These are phyloP conservation scores for Penicillium brevicompactum DNA, from an alignment of 2,329 filamentous ascomycete genomes.

Conservation along the genomic window DNA sequence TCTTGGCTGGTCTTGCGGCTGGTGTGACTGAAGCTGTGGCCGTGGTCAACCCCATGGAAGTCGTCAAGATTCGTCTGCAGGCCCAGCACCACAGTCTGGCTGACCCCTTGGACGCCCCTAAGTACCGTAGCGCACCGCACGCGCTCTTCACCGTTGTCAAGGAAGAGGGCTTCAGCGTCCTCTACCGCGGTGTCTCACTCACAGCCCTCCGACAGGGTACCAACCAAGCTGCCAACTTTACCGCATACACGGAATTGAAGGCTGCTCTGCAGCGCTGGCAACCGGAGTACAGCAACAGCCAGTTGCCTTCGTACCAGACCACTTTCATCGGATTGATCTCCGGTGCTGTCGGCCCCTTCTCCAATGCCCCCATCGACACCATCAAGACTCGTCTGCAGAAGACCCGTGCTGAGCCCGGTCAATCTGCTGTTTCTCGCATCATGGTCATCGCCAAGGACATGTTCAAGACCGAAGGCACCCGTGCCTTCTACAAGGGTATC, in stretches of 20 bases:
- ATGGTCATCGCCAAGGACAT: conserved; percentile 75
- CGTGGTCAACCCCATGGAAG: conserved; percentile 98
- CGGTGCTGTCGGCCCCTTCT: conserved; percentile 93
- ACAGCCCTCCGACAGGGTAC: conserved; percentile 92
- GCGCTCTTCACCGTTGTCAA: conserved; percentile 82
- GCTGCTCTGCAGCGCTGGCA: conserved; percentile 72
- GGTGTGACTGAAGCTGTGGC: conserved; percentile 96
- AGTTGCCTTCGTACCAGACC: conserved; percentile 85
- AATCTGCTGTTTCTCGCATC: conserved; percentile 79
- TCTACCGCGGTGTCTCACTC: conserved; percentile 91
- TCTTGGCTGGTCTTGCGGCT: conserved; percentile 81
- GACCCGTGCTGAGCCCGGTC: conserved; percentile 77
- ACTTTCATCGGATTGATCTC: conserved; percentile 86
- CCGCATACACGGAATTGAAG: conserved; percentile 94
- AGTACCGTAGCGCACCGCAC: conserved; percentile 92
- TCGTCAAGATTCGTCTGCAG: conserved; percentile 97
- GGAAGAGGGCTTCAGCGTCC: conserved; percentile 83
- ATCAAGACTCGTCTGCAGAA: conserved; percentile 98
- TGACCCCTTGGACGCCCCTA: conserved; percentile 91
- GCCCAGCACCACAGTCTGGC: conserved; percentile 98
- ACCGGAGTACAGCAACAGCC: conserved; percentile 64
- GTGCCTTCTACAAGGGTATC: conserved; percentile 99
- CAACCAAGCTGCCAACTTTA: conserved; percentile 99
- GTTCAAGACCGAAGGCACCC: conserved; percentile 91
- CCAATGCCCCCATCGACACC: conserved; percentile 96